These are phyloP conservation scores for Cystobasidium ongulense DNA, from an alignment of 768 basidiomycete species.

Conservation along the genomic window DNA sequence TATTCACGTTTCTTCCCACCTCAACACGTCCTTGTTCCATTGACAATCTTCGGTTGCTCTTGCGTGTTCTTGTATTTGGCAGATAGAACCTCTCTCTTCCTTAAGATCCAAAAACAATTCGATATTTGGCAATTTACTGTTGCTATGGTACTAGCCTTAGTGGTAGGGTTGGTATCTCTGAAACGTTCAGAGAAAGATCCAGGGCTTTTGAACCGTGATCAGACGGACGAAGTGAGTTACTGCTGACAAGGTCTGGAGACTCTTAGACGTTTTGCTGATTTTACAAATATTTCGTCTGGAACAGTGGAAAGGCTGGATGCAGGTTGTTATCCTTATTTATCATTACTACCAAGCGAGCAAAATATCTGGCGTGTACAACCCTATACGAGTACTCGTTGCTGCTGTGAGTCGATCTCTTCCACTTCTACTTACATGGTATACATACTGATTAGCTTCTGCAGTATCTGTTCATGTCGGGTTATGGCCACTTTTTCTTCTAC, in stretches of 20 bases:
- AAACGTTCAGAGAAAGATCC: conserved; percentile 64
- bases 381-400: conserved; percentile 76
- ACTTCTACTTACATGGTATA: neutral
- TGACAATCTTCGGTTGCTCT: conserved; percentile 59
- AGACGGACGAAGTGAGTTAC: conserved; percentile 62
- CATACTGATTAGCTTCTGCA: no score
- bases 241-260: neutral
- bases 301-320: conserved; percentile 95
- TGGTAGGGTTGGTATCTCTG: conserved; percentile 58
- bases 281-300: neutral
- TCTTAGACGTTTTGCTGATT: neutral
- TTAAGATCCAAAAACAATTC: conserved; percentile 82
- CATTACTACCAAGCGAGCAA: conserved; percentile 82
- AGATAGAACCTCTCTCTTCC: conserved; percentile 74
- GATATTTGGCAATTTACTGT: conserved; percentile 58
- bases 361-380: conserved; percentile 86
- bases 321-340: conserved; percentile 82
- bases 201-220: conserved; percentile 81
- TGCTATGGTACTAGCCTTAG: conserved; percentile 53
- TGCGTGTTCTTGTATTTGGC: conserved; percentile 63
- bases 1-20: conserved; percentile 41
- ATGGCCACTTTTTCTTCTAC: conserved; percentile 63
- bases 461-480: conserved; percentile 74
- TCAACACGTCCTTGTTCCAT: conserved; percentile 49
- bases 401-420: conserved; percentile 47